phyloP scores from a whole-genome alignment of 176 grass and related monocot genomes.

The Calamus simplicifolius region DNA sequence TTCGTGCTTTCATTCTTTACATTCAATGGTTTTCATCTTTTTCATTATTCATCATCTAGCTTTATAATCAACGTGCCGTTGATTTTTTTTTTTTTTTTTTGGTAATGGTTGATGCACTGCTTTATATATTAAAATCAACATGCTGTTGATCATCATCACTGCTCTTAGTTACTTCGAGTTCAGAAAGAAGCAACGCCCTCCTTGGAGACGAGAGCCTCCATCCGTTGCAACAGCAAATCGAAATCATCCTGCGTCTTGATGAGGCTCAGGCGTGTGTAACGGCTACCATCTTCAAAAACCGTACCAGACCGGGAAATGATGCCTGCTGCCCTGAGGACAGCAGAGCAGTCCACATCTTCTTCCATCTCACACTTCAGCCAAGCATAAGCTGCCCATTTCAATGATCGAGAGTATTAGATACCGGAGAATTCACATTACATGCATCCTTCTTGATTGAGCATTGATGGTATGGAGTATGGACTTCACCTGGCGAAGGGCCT shows the following conservation, averaged over 20 bases:
- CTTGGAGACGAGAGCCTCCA: conserved; percentile 39
- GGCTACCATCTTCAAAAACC: background rate
- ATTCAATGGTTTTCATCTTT: no score
- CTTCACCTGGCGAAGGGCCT: conserved; percentile 60
- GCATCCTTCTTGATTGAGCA: background rate
- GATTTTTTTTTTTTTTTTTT: no score
- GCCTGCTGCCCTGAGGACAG: conserved; percentile 33
- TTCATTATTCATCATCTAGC: no score
- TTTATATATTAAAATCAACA: conserved; percentile 9
- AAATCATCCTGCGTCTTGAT: conserved; percentile 58
- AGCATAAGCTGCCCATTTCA: conserved; percentile 47
- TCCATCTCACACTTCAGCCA: conserved; percentile 78
- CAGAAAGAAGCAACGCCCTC: conserved; percentile 14
- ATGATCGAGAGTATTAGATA: background rate
- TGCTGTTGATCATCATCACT: background rate
- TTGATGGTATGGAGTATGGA: no score
- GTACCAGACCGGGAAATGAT: conserved; percentile 38
- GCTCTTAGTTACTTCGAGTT: no score
- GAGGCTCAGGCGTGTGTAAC: conserved; percentile 55
- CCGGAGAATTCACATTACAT: no score
- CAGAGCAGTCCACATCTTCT: conserved; percentile 47
- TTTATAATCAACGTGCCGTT: no score
- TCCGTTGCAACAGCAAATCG: conserved; percentile 44
- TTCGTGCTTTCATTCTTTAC: no score
- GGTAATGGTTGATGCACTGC: no score